Evolutionary conservation across 179 eudicot genomes (phyloP).

Genomic region (Kewa caespitosa): DNA sequence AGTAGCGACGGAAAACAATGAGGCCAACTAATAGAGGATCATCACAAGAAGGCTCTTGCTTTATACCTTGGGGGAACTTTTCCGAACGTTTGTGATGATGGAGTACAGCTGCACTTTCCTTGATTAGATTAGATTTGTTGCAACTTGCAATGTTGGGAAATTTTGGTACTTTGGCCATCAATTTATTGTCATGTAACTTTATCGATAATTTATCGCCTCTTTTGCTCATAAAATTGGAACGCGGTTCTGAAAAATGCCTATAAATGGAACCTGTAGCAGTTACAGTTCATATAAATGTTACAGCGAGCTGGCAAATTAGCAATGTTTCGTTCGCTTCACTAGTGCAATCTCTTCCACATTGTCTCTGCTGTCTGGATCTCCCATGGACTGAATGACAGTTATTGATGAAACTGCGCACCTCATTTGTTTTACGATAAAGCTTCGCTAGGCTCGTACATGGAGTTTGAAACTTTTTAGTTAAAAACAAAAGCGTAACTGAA

Average conservation of each 20-base stretch:
- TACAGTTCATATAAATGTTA: background rate
- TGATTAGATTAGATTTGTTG: constrained; percentile 17
- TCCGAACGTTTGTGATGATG: constrained; percentile 16
- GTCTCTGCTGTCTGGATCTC: too few relatives aligned
- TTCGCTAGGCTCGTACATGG: too few relatives aligned
- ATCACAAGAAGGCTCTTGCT: background rate
- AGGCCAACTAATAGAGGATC: constrained; percentile 22
- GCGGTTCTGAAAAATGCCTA: background rate
- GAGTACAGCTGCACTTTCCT: background rate
- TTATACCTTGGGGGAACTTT: constrained; percentile 18
- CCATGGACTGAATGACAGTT: too few relatives aligned
- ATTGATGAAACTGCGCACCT: too few relatives aligned
- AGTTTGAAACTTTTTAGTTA: too few relatives aligned
- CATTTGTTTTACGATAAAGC: too few relatives aligned
- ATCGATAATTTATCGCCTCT: constrained; percentile 9
- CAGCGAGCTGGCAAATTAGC: too few relatives aligned
- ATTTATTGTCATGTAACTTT: constrained; percentile 14
- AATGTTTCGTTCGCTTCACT: too few relatives aligned
- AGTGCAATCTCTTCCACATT: too few relatives aligned
- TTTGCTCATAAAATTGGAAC: background rate
- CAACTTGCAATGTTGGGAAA: background rate
- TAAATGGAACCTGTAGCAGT: background rate
- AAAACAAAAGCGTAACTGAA: too few relatives aligned
- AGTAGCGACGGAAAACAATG: constrained; percentile 38
- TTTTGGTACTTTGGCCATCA: background rate